Evolutionary conservation across 2,329 filamentous ascomycete genomes (phyloP).

Genomic region (Paecilomyces niveus): DNA sequence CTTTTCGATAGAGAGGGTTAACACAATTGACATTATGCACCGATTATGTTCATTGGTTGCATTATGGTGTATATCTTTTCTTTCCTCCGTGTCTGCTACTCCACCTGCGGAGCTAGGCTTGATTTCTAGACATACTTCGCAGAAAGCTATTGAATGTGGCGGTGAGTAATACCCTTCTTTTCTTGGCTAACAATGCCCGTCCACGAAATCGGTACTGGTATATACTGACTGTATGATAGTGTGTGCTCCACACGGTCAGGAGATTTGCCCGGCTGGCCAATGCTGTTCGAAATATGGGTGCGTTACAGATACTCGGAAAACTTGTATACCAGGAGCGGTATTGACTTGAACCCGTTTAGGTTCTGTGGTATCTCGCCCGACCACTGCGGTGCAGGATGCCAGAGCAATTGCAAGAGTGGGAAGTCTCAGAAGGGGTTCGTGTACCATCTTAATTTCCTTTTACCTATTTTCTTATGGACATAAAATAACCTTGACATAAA

Average conservation of each 20-base stretch:
- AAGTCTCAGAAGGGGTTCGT: background rate
- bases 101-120: background rate
- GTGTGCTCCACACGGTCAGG: slow-evolving; percentile 2
- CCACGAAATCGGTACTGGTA: background rate
- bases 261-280: slow-evolving; percentile 5
- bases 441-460: background rate
- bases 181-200: background rate
- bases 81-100: background rate
- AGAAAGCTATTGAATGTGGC: background rate
- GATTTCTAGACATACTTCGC: background rate
- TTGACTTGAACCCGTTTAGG: background rate
- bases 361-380: slow-evolving; percentile 8
- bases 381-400: slow-evolving; percentile 10
- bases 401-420: slow-evolving; percentile 1
- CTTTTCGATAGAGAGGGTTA: background rate
- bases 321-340: background rate
- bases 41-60: background rate
- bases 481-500: background rate
- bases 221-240: background rate
- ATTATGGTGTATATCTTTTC: background rate
- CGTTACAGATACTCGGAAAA: background rate
- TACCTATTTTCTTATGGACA: background rate
- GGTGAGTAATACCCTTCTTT: background rate
- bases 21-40: background rate
- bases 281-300: slow-evolving; percentile 11